Percentiles rank a stretch among this genome's conserved stretches.
Evolutionary conservation across 371 early-diverging fungal genomes (phyloP).

Genomic region (Mortierella polycephala): DNA sequence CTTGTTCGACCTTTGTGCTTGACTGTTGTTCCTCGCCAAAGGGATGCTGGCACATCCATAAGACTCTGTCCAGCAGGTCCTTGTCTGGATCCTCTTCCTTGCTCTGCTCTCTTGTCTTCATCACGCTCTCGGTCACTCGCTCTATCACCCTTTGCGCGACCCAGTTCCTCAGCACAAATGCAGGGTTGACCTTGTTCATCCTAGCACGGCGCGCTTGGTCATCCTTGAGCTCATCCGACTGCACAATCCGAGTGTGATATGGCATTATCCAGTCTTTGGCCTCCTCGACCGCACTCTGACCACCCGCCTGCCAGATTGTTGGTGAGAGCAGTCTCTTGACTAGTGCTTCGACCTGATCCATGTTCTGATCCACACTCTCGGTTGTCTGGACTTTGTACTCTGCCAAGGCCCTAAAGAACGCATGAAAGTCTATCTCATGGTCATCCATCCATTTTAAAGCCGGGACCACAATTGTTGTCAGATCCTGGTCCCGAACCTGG

Average conservation of each 20-base stretch:
- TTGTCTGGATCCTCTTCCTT: slow-evolving; percentile 51
- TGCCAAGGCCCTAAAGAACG: slow-evolving; percentile 41
- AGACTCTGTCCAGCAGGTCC: slow-evolving; percentile 59
- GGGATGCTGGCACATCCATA: slow-evolving; percentile 67
- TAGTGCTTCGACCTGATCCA: slow-evolving; percentile 21
- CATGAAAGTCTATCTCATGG: slow-evolving; percentile 45
- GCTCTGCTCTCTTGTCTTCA: slow-evolving; percentile 40
- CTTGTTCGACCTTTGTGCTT: slow-evolving; percentile 53
- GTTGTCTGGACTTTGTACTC: slow-evolving; percentile 30
- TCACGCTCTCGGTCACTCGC: slow-evolving; percentile 56
- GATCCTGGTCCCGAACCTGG: slow-evolving; percentile 16
- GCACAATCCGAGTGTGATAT: slow-evolving; percentile 64
- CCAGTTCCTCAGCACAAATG: slow-evolving; percentile 80
- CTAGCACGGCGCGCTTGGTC: slow-evolving; percentile 51
- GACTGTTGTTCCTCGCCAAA: slow-evolving; percentile 62
- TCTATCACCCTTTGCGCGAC: slow-evolving; percentile 74
- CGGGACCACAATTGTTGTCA: slow-evolving; percentile 36
- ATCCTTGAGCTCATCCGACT: slow-evolving; percentile 38
- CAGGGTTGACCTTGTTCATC: slow-evolving; percentile 76
- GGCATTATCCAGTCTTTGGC: slow-evolving; percentile 57
- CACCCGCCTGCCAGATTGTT: slow-evolving; percentile 26
- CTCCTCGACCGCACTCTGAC: slow-evolving; percentile 22
- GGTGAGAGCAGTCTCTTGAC: slow-evolving; percentile 32
- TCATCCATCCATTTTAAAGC: slow-evolving; percentile 52
- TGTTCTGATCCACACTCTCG: slow-evolving; percentile 20